phyloP scores from a whole-genome alignment of 2,329 filamentous ascomycete genomes.

The Clonostachys rhizophaga region DNA sequence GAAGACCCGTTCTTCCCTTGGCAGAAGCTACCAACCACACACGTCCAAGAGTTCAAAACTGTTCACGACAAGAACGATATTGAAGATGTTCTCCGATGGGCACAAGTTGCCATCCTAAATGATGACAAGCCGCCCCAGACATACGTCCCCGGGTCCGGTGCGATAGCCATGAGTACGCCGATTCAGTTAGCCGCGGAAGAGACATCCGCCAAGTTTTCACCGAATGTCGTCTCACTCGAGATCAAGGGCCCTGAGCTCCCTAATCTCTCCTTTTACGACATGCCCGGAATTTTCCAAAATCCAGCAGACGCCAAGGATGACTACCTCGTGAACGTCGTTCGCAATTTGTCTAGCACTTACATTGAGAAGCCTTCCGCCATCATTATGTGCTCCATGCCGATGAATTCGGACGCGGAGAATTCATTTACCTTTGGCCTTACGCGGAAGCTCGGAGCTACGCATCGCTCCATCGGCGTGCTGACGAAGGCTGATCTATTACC shows the following conservation, averaged over 20 bases:
- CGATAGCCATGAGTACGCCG: constrained; percentile 26
- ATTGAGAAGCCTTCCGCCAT: constrained; percentile 66
- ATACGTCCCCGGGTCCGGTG: constrained; percentile 47
- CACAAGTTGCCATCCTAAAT: constrained; percentile 74
- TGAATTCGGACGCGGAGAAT: constrained; percentile 75
- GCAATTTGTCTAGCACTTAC: constrained; percentile 66
- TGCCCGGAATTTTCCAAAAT: constrained; percentile 77
- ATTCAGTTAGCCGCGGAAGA: constrained; percentile 28
- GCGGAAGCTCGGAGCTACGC: constrained; percentile 46
- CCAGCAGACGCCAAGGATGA: constrained; percentile 58
- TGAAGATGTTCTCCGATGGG: constrained; percentile 64
- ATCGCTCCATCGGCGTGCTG: constrained; percentile 68
- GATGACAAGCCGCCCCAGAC: constrained; percentile 47
- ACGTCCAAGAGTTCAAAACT: constrained; percentile 56
- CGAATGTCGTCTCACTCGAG: constrained; percentile 74
- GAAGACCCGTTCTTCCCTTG: constrained; percentile 61
- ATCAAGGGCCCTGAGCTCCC: constrained; percentile 69
- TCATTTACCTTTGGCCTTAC: constrained; percentile 67
- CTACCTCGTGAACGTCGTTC: constrained; percentile 68
- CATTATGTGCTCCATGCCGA: constrained; percentile 71
- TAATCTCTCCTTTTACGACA: constrained; percentile 76
- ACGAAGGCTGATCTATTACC: constrained; percentile 79
- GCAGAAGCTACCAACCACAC: constrained; percentile 39
- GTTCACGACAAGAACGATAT: constrained; percentile 59
- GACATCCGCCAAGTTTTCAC: constrained; percentile 66